Percentiles rank a stretch among this genome's conserved stretches.
Evolutionary conservation across 257 asterid species (phyloP).

Genomic region (Petrea volubilis): DNA sequence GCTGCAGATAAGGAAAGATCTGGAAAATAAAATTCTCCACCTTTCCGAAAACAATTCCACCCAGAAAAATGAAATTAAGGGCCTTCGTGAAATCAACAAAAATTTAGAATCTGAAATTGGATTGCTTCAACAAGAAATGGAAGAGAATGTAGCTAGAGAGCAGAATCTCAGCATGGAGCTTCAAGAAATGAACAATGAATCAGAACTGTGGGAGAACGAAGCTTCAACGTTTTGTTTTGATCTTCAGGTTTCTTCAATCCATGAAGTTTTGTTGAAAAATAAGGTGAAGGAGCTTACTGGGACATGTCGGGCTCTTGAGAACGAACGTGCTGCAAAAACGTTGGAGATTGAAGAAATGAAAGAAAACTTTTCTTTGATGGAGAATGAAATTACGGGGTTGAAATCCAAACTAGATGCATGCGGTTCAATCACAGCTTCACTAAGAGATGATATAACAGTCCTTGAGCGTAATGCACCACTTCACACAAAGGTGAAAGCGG

Average conservation of each 20-base stretch:
- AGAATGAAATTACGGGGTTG: constrained; percentile 56
- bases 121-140: constrained; percentile 55
- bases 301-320: constrained; percentile 52
- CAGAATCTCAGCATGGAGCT: constrained; percentile 58
- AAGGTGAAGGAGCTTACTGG: constrained; percentile 78
- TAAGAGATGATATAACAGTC: constrained; percentile 63
- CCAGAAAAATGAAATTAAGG: constrained; percentile 58
- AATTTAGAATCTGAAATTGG: constrained; percentile 56
- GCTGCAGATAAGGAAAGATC: constrained; percentile 33
- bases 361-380: constrained; percentile 51
- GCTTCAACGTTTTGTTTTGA: constrained; percentile 78
- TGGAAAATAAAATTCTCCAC: constrained; percentile 46
- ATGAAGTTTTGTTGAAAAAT: constrained; percentile 62
- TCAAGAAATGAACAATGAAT: constrained; percentile 55
- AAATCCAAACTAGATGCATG: constrained; percentile 58
- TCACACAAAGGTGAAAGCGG: constrained; percentile 42
- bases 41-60: constrained; percentile 49
- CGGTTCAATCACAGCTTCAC: constrained; percentile 59
- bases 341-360: constrained; percentile 65
- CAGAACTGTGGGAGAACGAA: constrained; percentile 84
- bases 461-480: constrained; percentile 63
- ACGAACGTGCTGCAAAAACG: constrained; percentile 43
- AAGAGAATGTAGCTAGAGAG: constrained; percentile 56
- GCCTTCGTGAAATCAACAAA: constrained; percentile 50
- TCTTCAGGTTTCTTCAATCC: constrained; percentile 75